A percentile compares a stretch with the other conserved stretches of the same genome.
These are phyloP conservation scores for Primulina eburnea DNA, from an alignment of 257 asterid species.

Conservation along the genomic window DNA sequence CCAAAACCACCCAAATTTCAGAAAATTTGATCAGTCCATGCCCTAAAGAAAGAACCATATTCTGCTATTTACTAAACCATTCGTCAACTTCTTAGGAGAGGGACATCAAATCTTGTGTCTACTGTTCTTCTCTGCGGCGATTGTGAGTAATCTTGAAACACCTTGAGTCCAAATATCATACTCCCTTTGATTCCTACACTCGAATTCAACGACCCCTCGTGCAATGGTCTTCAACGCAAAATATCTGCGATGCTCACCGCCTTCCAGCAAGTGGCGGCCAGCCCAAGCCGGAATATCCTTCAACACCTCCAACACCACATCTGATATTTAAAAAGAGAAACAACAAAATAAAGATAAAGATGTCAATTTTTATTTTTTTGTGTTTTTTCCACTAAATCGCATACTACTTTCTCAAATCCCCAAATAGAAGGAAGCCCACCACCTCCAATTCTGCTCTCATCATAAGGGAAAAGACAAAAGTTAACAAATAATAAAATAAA, in stretches of 20 bases:
- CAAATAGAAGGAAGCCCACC: conserved; percentile 48
- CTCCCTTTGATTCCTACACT: conserved; percentile 78
- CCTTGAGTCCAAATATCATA: conserved; percentile 96
- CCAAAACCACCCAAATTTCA: conserved; percentile 41
- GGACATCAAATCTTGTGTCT: conserved; percentile 44
- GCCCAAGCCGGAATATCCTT: conserved; percentile 93
- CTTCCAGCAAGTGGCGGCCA: conserved; percentile 90
- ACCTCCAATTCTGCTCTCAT: conserved; percentile 57
- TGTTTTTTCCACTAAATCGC: conserved; percentile 25
- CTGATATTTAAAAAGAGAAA: conserved; percentile 40
- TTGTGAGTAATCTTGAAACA: conserved; percentile 69
- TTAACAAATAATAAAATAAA: conserved; percentile 13
- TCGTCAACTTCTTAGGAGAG: conserved; percentile 6
- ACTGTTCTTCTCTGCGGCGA: conserved; percentile 74
- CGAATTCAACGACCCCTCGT: conserved; percentile 85
- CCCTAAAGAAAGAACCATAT: conserved; percentile 16
- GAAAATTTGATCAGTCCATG: conserved; percentile 32
- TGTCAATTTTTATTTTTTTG: conserved; percentile 21
- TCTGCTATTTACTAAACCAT: conserved; percentile 21
- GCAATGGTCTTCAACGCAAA: conserved; percentile 71
- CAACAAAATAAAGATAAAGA: conserved; percentile 24
- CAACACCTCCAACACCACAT: conserved; percentile 72
- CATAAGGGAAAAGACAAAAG: conserved; percentile 45
- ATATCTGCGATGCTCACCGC: conserved; percentile 72
- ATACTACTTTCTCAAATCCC: conserved; percentile 84